A percentile compares a stretch with the other conserved stretches of the same genome.
phyloP scores from a whole-genome alignment of 768 basidiomycete genomes.

The Phlebiopsis gigantea region DNA sequence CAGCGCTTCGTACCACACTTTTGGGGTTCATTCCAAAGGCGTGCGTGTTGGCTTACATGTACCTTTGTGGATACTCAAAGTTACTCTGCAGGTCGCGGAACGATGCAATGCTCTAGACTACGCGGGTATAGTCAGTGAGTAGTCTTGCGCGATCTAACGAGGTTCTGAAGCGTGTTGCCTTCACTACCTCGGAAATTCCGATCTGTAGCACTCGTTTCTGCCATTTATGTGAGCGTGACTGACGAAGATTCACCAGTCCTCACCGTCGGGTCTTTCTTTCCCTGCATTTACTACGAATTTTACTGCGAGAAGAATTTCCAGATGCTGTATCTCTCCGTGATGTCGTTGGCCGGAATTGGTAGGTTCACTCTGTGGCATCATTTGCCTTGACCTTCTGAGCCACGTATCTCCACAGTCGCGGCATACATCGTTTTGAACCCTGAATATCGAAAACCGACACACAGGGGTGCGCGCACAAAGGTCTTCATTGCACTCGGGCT shows the following conservation, averaged over 20 bases:
- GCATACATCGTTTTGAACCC: constrained; percentile 77
- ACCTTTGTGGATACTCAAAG: not conserved
- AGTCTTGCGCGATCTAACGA: not conserved
- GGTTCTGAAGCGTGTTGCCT: not conserved
- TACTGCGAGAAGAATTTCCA: constrained; percentile 56
- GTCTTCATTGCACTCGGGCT: constrained; percentile 79
- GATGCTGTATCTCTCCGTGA: constrained; percentile 47
- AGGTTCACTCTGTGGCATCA: constrained; percentile 26
- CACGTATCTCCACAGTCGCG: constrained; percentile 37
- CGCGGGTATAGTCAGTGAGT: constrained; percentile 67
- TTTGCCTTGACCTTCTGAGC: constrained; percentile 7
- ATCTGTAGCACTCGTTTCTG: not conserved
- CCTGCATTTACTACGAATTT: constrained; percentile 75
- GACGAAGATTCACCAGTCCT: constrained; percentile 34
- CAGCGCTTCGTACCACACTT: constrained; percentile 71
- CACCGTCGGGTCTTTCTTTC: constrained; percentile 74
- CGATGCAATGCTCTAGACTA: constrained; percentile 69
- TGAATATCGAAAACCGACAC: constrained; percentile 68
- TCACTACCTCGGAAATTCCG: not conserved
- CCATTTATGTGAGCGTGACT: not conserved
- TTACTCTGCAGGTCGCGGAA: constrained; percentile 41
- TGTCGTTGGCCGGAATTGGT: constrained; percentile 55
- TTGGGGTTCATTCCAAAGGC: constrained; percentile 72
- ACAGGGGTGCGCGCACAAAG: constrained; percentile 69
- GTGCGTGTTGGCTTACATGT: constrained; percentile 16